These are phyloP conservation scores for Euphrasia confusa DNA, from an alignment of 257 asterid species.

Conservation along the genomic window DNA sequence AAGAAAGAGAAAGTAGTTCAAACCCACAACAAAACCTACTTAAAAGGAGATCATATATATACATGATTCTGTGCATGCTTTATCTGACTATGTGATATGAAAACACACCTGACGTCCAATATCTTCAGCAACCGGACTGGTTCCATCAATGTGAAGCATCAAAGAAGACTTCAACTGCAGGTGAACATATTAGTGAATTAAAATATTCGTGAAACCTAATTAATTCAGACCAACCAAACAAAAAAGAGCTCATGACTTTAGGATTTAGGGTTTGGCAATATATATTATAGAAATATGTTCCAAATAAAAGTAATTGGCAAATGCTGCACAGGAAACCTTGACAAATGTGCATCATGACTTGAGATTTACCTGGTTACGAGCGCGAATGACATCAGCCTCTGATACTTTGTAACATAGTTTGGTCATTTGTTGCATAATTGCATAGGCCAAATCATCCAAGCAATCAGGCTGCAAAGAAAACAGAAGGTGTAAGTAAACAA, in stretches of 20 bases:
- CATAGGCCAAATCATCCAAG: slow-evolving; percentile 73
- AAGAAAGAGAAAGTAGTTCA: too few relatives aligned
- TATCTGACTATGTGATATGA: too few relatives aligned
- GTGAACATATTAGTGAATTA: background rate
- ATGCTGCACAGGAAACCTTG: slow-evolving; percentile 27
- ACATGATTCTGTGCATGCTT: background rate
- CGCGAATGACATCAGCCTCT: slow-evolving; percentile 72
- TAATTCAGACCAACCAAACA: too few relatives aligned
- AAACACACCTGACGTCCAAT: slow-evolving; percentile 93
- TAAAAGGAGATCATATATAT: background rate
- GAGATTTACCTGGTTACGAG: slow-evolving; percentile 67
- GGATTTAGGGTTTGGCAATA: background rate
- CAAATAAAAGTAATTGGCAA: background rate
- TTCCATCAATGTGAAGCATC: slow-evolving; percentile 91
- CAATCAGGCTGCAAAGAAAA: slow-evolving; percentile 58
- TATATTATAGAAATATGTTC: slow-evolving; percentile 12
- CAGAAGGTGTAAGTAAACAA: background rate
- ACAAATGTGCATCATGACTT: background rate
- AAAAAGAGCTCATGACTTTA: too few relatives aligned
- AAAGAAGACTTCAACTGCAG: slow-evolving; percentile 85
- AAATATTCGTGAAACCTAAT: too few relatives aligned
- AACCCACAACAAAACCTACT: too few relatives aligned
- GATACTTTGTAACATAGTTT: slow-evolving; percentile 63
- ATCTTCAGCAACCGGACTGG: slow-evolving; percentile 91
- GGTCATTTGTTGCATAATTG: slow-evolving; percentile 67